Base-by-base conservation (phyloP, 306 rosid genomes). In the Pueraria montana region DNA sequence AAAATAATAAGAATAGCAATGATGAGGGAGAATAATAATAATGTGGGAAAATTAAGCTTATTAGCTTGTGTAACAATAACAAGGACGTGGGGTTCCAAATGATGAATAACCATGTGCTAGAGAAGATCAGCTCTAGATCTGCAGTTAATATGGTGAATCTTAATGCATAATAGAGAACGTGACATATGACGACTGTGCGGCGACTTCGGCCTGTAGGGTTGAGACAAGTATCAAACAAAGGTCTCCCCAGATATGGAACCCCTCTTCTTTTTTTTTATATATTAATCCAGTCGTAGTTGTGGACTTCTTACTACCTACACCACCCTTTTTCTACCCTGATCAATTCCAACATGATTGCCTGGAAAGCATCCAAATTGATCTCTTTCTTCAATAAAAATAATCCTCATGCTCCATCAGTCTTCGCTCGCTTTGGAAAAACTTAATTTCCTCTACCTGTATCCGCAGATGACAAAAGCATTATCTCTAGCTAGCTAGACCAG, bases 61-160 rank as follows among this genome's bases (percentile, higher is more conserved):
- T n/a, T n/a, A n/a, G n/a, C n/a, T n/a, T n/a, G n/a, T n/a, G n/a
- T n/a, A n/a, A n/a, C n/a, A n/a, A n/a, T n/a, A 27, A 27, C 32
- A 27, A 27, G 32, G 32, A 27, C 32, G 32, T 27, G 32, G 32
- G 32, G 32, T 3, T 27, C 32, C 32, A 27, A 14, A 20, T 55
- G 26, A 55, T 83, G 94, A 87, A 85, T 48, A 88, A 88, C 83
- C 93, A 91, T 94, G 93, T 91, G 97, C 79, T 61, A 68, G 75
- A 71, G 81, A 65, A 53, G 78, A 86, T 86, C 80, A 32, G 9
- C 68, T 78, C 13, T 88, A 87, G 90, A 88, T 88, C 73, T 88
- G 87, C 64, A 79, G 83, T 76, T 81, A 83, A 80, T 82, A 86
- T 72, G 83, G 58, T 81, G 86, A 85, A 89, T 84, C 92, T 73